phyloP scores from a whole-genome alignment of 345 rosid genomes.

The Aquilaria sinensis region DNA sequence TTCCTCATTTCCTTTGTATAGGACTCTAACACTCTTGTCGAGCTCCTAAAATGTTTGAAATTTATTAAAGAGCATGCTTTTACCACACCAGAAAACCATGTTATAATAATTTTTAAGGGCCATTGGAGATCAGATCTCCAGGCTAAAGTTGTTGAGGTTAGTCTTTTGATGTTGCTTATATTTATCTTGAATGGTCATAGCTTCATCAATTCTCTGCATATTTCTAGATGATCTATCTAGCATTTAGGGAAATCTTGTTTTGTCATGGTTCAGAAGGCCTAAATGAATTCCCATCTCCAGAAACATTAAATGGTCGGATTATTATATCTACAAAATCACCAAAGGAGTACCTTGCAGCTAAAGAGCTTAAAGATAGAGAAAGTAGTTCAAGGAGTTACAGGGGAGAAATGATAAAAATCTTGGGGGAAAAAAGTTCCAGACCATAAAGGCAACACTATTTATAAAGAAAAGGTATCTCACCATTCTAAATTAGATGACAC shows the following conservation, averaged over 20 bases:
- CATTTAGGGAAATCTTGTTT: constrained; percentile 72
- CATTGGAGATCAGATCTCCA: constrained; percentile 80
- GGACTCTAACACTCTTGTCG: constrained; percentile 83
- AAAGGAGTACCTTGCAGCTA: constrained; percentile 59
- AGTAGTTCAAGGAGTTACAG: constrained; percentile 28
- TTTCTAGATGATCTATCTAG: constrained; percentile 61
- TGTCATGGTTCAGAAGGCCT: constrained; percentile 62
- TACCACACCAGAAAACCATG: constrained; percentile 62
- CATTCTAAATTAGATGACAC: too few species aligned
- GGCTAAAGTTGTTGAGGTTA: constrained; percentile 74
- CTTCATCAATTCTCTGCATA: not conserved
- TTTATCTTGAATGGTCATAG: not conserved
- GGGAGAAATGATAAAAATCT: constrained; percentile 46
- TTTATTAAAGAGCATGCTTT: constrained; percentile 77
- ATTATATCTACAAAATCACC: constrained; percentile 89
- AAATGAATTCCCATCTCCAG: constrained; percentile 72
- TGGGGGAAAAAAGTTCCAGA: constrained; percentile 77
- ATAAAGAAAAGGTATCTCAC: too few species aligned
- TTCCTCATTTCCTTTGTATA: constrained; percentile 9
- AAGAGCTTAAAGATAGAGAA: constrained; percentile 25
- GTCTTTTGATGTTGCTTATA: not conserved
- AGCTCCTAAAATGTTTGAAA: constrained; percentile 55
- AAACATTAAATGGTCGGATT: constrained; percentile 44
- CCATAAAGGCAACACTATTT: constrained; percentile 20
- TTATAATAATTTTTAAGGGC: constrained; percentile 77